Conservation (phyloP, 169 alveolate genomes). For the Cryptosporidium viatorum region DNA sequence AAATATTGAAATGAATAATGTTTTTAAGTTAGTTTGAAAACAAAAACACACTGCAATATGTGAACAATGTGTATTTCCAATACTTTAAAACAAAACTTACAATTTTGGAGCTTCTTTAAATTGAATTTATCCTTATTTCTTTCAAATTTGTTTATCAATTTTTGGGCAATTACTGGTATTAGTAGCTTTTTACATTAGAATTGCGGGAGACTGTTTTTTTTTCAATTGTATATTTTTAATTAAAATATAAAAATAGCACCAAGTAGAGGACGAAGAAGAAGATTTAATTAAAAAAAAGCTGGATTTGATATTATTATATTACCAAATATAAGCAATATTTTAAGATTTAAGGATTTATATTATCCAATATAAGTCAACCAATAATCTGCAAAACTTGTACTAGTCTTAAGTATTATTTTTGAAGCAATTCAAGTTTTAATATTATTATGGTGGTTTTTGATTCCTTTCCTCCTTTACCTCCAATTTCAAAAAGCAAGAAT, state of each 20-base stretch:
- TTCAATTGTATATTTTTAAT: background rate
- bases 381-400: background rate
- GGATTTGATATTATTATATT: background rate
- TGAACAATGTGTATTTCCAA: background rate
- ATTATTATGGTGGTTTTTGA: slow-evolving; percentile 33
- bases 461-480: slow-evolving; percentile 37
- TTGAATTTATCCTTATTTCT: background rate
- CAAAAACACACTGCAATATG: background rate
- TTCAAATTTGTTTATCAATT: background rate
- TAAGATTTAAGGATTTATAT: background rate
- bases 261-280: background rate
- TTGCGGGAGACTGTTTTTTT: slow-evolving; percentile 68
- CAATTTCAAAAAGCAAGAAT: background rate
- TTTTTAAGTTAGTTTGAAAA: background rate
- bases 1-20: background rate
- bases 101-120: background rate
- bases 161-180: background rate
- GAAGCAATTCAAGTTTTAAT: too few relatives aligned
- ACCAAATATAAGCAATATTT: background rate
- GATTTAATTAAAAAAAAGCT: background rate
- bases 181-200: slow-evolving; percentile 1
- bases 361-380: background rate
- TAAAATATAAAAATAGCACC: background rate
- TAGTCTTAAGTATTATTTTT: background rate
- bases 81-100: too few relatives aligned